phyloP scores from a whole-genome alignment of 1,284 basidiomycete genomes.

The Marasmius tenuissimus region DNA sequence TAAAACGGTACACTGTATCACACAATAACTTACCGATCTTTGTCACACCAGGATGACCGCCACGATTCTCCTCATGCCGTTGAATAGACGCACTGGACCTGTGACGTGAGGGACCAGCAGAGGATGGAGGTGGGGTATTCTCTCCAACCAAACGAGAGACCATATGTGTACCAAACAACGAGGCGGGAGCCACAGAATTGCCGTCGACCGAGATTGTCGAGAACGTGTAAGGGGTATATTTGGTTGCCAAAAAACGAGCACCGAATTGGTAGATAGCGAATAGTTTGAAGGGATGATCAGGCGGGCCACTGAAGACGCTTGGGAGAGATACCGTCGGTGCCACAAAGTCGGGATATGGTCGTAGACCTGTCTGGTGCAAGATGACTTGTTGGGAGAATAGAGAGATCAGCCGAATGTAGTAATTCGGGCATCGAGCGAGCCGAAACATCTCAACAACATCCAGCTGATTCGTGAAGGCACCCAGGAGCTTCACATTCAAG shows the following conservation, averaged over 20 bases:
- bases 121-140: background rate
- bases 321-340: background rate
- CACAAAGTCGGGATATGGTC: no score
- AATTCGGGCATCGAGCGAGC: background rate
- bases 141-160: background rate
- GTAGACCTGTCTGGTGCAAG: background rate
- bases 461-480: background rate
- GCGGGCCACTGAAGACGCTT: background rate
- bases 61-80: background rate
- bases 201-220: background rate
- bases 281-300: background rate
- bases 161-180: no score
- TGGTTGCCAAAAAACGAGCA: background rate
- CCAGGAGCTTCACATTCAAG: background rate
- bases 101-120: background rate
- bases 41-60: background rate
- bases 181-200: background rate
- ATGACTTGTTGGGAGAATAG: background rate
- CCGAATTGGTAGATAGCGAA: background rate
- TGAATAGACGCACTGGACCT: background rate
- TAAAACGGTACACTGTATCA: background rate
- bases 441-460: slow-evolving; percentile 1
- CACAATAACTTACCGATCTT: background rate
- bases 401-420: background rate
- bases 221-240: background rate